These are phyloP conservation scores for Boletus bicolor DNA, from an alignment of 768 basidiomycete genomes.

Conservation along the genomic window DNA sequence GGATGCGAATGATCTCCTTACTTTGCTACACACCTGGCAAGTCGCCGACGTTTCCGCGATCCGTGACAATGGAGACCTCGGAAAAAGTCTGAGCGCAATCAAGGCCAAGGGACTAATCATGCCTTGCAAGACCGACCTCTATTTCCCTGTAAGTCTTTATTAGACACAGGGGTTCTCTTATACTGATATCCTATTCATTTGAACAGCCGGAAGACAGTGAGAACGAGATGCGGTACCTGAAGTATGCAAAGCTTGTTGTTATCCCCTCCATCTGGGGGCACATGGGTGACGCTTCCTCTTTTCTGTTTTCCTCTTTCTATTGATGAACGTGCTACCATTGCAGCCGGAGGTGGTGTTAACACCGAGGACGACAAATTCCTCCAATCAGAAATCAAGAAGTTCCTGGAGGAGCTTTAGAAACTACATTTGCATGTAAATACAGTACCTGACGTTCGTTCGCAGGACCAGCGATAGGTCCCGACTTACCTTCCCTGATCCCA, in stretches of 20 bases:
- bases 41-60: conserved; percentile 46
- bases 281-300: conserved; percentile 35
- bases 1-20: conserved; percentile 57
- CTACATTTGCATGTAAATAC: not conserved
- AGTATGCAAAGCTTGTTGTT: conserved; percentile 43
- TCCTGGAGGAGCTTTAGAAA: conserved; percentile 36
- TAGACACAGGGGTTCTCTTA: not conserved
- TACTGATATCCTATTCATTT: not conserved
- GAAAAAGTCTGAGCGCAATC: conserved; percentile 38
- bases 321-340: conserved; percentile 1
- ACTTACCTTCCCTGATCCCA: not conserved
- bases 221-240: conserved; percentile 41
- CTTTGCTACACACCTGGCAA: conserved; percentile 49
- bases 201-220: conserved; percentile 52
- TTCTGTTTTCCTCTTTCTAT: not conserved
- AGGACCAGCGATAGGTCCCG: not conserved
- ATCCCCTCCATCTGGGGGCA: conserved; percentile 60
- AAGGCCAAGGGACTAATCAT: conserved; percentile 54
- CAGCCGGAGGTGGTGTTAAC: conserved; percentile 46
- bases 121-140: conserved; percentile 58
- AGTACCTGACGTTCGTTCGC: not conserved
- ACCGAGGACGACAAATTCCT: conserved; percentile 41
- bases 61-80: conserved; percentile 41
- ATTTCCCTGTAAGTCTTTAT: conserved; percentile 44
- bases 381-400: conserved; percentile 40